Conservation (phyloP, 2,329 filamentous ascomycete genomes). For the Nemania bipapillata region DNA sequence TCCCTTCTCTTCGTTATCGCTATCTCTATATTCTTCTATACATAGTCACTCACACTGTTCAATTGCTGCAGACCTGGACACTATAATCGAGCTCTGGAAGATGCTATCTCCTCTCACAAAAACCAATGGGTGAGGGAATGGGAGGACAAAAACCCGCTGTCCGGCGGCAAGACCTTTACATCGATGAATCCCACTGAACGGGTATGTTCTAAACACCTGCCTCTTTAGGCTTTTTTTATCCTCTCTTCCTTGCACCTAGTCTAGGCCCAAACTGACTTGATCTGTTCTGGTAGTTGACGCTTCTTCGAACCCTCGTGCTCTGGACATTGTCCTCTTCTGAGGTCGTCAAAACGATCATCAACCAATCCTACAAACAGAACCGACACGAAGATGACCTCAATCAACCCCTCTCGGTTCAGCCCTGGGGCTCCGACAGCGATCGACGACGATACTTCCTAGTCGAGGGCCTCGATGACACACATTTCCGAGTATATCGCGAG, state of each 20-base stretch:
- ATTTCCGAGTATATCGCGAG: conserved; percentile 93
- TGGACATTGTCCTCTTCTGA: conserved; percentile 94
- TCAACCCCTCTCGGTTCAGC: conserved; percentile 87
- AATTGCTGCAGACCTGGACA: conserved; percentile 77
- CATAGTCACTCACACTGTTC: conserved; percentile 41
- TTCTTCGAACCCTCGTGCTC: conserved; percentile 83
- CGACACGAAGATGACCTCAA: conserved; percentile 83
- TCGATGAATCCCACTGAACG: conserved; percentile 83
- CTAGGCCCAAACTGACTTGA: conserved; percentile 35
- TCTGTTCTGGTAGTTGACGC: conserved; percentile 70
- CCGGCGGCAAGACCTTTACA: conserved; percentile 81
- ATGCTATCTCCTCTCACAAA: conserved; percentile 85
- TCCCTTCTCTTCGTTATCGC: conserved; percentile 24
- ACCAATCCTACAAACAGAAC: conserved; percentile 86
- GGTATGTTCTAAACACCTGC: conserved; percentile 62
- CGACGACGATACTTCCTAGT: conserved; percentile 94
- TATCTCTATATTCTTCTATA: not conserved
- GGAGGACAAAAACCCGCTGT: conserved; percentile 84
- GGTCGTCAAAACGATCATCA: conserved; percentile 80
- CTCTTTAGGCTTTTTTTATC: not conserved
- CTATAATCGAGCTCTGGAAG: conserved; percentile 91
- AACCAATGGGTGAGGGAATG: conserved; percentile 88
- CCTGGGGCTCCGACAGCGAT: conserved; percentile 89
- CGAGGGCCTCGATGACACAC: conserved; percentile 92
- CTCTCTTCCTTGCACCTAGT: not conserved